Conservation (phyloP, 306 rosid genomes). For the Parietaria judaica region DNA sequence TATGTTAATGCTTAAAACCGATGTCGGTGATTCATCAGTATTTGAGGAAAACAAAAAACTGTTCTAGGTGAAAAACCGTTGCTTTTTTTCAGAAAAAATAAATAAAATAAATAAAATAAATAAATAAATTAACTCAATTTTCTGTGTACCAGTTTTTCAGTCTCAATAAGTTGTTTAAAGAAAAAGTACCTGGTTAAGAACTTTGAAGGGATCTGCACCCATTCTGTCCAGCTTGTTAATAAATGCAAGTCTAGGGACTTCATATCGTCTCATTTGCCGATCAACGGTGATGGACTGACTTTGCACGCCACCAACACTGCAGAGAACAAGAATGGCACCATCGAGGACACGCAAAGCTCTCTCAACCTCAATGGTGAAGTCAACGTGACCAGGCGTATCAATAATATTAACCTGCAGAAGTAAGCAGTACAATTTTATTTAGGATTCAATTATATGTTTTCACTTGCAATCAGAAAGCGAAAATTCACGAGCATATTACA, state of each 20-base stretch:
- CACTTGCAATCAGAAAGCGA: no score
- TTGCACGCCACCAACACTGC: slow-evolving; percentile 99
- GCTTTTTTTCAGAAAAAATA: no score
- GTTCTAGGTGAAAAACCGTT: no score
- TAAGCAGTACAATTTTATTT: neutral
- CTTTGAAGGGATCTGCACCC: slow-evolving; percentile 99
- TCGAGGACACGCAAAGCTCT: slow-evolving; percentile 98
- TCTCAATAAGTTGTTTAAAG: neutral
- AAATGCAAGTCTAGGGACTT: slow-evolving; percentile 93
- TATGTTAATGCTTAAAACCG: no score
- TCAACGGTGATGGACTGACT: slow-evolving; percentile 98
- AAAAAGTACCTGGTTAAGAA: slow-evolving; percentile 69
- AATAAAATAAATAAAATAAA: no score
- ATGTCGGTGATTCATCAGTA: no score
- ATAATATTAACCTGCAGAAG: slow-evolving; percentile 80
- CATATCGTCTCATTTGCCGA: slow-evolving; percentile 95
- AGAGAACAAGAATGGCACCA: slow-evolving; percentile 97
- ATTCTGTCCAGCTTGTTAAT: slow-evolving; percentile 94
- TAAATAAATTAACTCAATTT: no score
- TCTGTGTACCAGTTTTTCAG: no score
- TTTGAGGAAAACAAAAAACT: no score
- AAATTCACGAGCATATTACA: neutral
- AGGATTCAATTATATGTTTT: no score
- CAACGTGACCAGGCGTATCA: slow-evolving; percentile 98
- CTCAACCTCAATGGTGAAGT: slow-evolving; percentile 96